Evolutionary conservation across 2,329 filamentous ascomycete genomes (phyloP), one percentile per base, ranked within the genome.

Genomic region (Cryphonectria radicalis): DNA sequence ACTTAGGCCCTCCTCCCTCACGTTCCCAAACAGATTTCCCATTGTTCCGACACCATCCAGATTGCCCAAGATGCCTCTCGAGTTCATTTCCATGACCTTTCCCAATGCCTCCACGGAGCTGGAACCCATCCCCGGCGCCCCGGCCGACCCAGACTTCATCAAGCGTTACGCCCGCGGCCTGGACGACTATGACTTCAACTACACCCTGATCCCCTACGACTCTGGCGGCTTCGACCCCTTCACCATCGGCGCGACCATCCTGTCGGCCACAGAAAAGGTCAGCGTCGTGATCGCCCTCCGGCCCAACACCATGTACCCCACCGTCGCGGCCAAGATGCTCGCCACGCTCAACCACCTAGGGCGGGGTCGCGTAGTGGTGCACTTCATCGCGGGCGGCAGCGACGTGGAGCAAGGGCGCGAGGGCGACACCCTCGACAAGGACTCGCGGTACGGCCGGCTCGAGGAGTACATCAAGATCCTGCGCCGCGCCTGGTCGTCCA

Each of bases 391-490:
- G 0, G 88, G 88, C 40, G 88, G 88, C 64, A 89, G 84, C 70
- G 88, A 90, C 69, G 84, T 78, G 3, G 88, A 90, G 73, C 88
- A 90, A 77, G 87, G 87, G 0, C 83, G 82, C 37, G 88, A 90
- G 76, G 88, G 88, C 14, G 88, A 90, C 73, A 90, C 88, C 75
- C 76, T 89, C 1, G 81, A 76, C 76, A 90, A 90, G 75, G 84
- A 86, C 13, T 80, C 89, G 76, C 85, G 88, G 11, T 90, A 90
- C 74, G 86, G 76, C 13, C 84, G 88, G 0, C 80, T 88, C 7
- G 88, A 90, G 76, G 88, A 90, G 74, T 90, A 90, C 78, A 89
- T 90, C 80, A 82, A 82, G 73, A 90, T 90, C 75, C 82, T 90
- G 3, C 83, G 85, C 28, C 85, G 87, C 0, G 88, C 88, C 0